phyloP scores from a whole-genome alignment of 2,329 filamentous ascomycete species.

The Fusarium nematophilum region DNA sequence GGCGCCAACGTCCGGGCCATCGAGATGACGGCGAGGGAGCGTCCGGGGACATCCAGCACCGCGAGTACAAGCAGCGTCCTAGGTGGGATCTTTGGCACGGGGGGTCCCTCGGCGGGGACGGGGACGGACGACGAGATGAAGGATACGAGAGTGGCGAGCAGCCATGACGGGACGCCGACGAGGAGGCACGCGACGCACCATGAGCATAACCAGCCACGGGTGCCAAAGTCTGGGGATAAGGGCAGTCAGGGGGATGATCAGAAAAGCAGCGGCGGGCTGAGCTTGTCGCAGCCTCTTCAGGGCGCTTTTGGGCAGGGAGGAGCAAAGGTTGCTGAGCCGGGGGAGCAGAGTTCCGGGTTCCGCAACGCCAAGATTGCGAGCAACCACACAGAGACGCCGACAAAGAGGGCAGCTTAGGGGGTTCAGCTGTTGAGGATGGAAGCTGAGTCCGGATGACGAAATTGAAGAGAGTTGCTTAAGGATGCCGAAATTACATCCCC shows the following conservation, averaged over 20 bases:
- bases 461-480: slow-evolving; percentile 4
- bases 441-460: neutral
- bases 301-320: slow-evolving; percentile 25
- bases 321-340: slow-evolving; percentile 12
- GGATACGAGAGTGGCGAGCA: slow-evolving; percentile 32
- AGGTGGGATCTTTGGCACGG: slow-evolving; percentile 40
- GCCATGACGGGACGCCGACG: slow-evolving; percentile 26
- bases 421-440: neutral
- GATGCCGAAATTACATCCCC: slow-evolving; percentile 10
- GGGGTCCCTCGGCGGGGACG: slow-evolving; percentile 29
- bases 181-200: slow-evolving; percentile 23
- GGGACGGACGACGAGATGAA: slow-evolving; percentile 23
- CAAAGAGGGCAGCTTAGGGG: slow-evolving; percentile 13
- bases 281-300: slow-evolving; percentile 5
- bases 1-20: slow-evolving; percentile 44
- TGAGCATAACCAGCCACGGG: slow-evolving; percentile 20
- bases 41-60: slow-evolving; percentile 16
- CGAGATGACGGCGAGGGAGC: slow-evolving; percentile 39
- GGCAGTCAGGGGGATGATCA: neutral
- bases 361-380: slow-evolving; percentile 27
- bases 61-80: slow-evolving; percentile 22
- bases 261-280: slow-evolving; percentile 1
- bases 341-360: slow-evolving; percentile 22
- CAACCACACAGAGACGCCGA: slow-evolving; percentile 25
- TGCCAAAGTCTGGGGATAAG: slow-evolving; percentile 8